phyloP scores from a whole-genome alignment of 1,284 basidiomycete species.

The Cryptococcus sp. region DNA sequence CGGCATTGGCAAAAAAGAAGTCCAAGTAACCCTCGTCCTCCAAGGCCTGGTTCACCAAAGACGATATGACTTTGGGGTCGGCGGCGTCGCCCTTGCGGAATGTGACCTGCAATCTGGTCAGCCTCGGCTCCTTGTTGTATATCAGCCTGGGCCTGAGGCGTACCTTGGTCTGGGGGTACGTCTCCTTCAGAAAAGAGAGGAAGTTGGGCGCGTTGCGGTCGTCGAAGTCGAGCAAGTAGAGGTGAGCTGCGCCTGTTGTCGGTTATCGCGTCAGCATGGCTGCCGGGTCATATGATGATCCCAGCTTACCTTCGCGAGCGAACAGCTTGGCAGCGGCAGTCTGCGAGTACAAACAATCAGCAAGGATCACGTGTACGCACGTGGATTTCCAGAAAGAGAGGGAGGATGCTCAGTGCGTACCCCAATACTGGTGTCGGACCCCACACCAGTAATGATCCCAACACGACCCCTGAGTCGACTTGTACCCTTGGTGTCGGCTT shows the following conservation, averaged over 20 bases:
- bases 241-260: slow-evolving; percentile 66
- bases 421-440: slow-evolving; percentile 77
- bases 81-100: slow-evolving; percentile 74
- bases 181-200: slow-evolving; percentile 62
- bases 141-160: not conserved
- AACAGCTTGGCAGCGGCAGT: slow-evolving; percentile 47
- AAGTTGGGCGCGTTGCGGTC: slow-evolving; percentile 66
- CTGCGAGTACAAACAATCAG: not conserved
- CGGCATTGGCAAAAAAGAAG: slow-evolving; percentile 89
- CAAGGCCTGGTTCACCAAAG: slow-evolving; percentile 67
- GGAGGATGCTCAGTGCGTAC: slow-evolving; percentile 56
- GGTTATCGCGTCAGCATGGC: slow-evolving; percentile 2
- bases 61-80: slow-evolving; percentile 67
- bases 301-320: slow-evolving; percentile 68
- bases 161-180: slow-evolving; percentile 55
- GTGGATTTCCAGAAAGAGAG: no score
- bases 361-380: not conserved
- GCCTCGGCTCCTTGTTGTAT: not conserved
- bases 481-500: not conserved
- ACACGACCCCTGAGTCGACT: not conserved
- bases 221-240: slow-evolving; percentile 80
- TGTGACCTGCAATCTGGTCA: slow-evolving; percentile 6
- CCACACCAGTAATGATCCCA: slow-evolving; percentile 69
- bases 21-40: slow-evolving; percentile 80
- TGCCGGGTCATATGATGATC: not conserved